These are phyloP conservation scores for Colletotrichum navitas DNA, from an alignment of 2,329 filamentous ascomycete species.

Conservation along the genomic window DNA sequence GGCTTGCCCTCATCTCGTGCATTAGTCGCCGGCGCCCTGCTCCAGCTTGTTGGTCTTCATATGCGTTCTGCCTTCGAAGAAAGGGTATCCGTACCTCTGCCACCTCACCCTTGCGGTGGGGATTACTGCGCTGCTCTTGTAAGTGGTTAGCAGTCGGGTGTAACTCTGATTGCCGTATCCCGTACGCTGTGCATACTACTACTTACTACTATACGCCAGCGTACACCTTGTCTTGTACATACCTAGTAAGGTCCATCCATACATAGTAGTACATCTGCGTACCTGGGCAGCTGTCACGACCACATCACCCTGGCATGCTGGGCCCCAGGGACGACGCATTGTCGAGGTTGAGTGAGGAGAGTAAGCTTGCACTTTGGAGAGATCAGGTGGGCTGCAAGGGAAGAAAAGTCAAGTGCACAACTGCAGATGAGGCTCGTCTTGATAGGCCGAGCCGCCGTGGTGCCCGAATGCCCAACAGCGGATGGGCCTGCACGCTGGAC, in stretches of 20 bases:
- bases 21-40: conserved; percentile 32
- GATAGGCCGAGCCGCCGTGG: conserved; percentile 28
- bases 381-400: conserved; percentile 22
- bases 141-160: not conserved
- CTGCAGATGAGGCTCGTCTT: conserved; percentile 20
- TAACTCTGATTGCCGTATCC: not conserved
- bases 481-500: conserved; percentile 30
- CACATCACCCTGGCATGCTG: not conserved
- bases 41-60: conserved; percentile 4
- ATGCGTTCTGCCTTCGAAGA: conserved; percentile 13
- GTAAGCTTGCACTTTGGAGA: not conserved
- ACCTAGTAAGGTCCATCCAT: not conserved
- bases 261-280: too few relatives aligned
- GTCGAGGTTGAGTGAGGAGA: not conserved
- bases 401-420: conserved; percentile 18
- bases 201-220: not conserved
- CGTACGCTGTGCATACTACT: not conserved
- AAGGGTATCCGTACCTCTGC: not conserved
- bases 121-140: conserved; percentile 6
- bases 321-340: not conserved
- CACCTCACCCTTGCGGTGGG: conserved; percentile 1
- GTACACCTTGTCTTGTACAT: not conserved
- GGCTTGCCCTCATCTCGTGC: conserved; percentile 18
- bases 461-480: conserved; percentile 28
- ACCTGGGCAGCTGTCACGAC: not conserved